Base-by-base conservation (phyloP, 495 filamentous ascomycete species). In the Xylaria palmicola region DNA sequence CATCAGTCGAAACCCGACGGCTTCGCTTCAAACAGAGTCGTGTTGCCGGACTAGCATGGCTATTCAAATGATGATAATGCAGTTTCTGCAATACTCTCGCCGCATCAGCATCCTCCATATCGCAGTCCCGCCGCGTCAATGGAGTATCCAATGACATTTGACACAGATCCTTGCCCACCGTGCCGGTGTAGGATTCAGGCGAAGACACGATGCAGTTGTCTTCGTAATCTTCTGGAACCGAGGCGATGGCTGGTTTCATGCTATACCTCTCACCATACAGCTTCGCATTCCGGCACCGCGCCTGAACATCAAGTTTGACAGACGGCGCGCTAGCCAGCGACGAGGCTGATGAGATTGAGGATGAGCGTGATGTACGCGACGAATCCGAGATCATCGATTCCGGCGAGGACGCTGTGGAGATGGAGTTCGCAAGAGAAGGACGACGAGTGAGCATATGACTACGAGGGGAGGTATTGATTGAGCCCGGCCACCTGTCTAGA, bases 341-440 rank as follows among this genome's bases (percentile, higher is more conserved):
- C 44, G 88, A 86, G 70, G 79, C 86, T 63, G 86, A 89, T 17
- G 87, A 90, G 73, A 89, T 85, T 1, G 88, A 90, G 64, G 88
- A 91, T 37, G 87, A 90, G 58, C 87, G 82, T 64, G 88, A 91
- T 59, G 86, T 83, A 62, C 83, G 85, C 39, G 89, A 93, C 48
- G 80, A 86, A 74, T 95, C 92, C 48, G 90, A 94, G 24, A 95
- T 77, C 90, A 94, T 93, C 58, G 91, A 95, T 65, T 96, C 92
- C 43, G 92, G 92, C 36, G 91, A 95, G 52, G 91, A 95, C 40
- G 85, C 81, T 29, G 86, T 87, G 3, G 91, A 94, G 62, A 85
- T 81, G 6, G 90, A 88, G 67, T 86, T 89, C 69, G 90, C 89
- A 62, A 90, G 77, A 39, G 91, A 92, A 22, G 89, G 89, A 60